These are phyloP conservation scores for Orychophragmus violaceus DNA, from an alignment of 345 rosid species.

Conservation along the genomic window DNA sequence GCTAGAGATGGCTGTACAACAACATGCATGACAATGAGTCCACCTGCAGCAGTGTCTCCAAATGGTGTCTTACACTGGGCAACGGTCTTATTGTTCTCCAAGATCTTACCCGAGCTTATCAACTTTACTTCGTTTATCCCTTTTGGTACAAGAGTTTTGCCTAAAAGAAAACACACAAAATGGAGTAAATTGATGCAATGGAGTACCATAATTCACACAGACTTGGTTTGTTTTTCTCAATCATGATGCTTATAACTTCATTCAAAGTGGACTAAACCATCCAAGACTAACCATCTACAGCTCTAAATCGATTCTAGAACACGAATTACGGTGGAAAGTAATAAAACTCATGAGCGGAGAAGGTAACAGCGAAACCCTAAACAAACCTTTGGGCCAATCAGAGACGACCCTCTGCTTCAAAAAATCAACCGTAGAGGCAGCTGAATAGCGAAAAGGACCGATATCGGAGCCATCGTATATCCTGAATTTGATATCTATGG, in stretches of 20 bases:
- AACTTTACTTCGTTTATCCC: slow-evolving; percentile 74
- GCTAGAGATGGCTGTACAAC: slow-evolving; percentile 78
- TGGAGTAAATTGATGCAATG: neutral
- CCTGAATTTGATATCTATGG: slow-evolving; percentile 78
- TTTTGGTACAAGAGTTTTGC: slow-evolving; percentile 67
- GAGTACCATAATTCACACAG: neutral
- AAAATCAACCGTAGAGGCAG: slow-evolving; percentile 74
- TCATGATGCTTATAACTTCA: too few species aligned
- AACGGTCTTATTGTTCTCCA: slow-evolving; percentile 76
- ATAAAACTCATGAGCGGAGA: too few species aligned
- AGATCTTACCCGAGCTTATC: slow-evolving; percentile 76
- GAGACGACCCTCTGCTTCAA: slow-evolving; percentile 84
- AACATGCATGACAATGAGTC: slow-evolving; percentile 63
- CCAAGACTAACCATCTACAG: neutral
- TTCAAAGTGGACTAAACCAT: too few species aligned
- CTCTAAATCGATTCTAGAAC: too few species aligned
- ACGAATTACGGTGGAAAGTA: too few species aligned
- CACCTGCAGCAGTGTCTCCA: slow-evolving; percentile 53
- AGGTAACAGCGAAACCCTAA: too few species aligned
- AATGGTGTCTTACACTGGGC: slow-evolving; percentile 75
- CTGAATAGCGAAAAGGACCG: slow-evolving; percentile 79
- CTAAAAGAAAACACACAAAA: slow-evolving; percentile 20
- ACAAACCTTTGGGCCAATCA: slow-evolving; percentile 98
- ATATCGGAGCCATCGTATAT: slow-evolving; percentile 85
- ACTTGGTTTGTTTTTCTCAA: too few species aligned